Percentiles rank a stretch among this genome's conserved stretches.
phyloP scores from a whole-genome alignment of 805 yeast genomes.

The Schwanniomyces polymorphus region DNA sequence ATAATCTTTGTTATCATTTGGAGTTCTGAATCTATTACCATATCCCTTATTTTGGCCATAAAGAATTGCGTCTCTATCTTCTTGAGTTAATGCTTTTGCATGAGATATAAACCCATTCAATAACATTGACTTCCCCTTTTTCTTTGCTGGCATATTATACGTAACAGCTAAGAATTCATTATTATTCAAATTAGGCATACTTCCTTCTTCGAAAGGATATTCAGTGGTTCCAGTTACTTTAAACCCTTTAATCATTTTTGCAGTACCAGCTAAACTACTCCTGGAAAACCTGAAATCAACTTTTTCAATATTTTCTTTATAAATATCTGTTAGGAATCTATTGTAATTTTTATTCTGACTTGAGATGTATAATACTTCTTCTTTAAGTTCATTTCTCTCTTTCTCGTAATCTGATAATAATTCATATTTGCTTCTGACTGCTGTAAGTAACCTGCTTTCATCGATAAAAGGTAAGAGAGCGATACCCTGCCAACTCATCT shows the following conservation, averaged over 20 bases:
- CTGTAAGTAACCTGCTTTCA: conserved; percentile 66
- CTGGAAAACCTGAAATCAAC: conserved; percentile 47
- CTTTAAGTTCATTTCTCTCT: conserved; percentile 66
- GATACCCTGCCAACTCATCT: conserved; percentile 94
- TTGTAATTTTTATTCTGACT: conserved; percentile 54
- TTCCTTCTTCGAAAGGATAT: conserved; percentile 50
- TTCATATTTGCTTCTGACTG: conserved; percentile 65
- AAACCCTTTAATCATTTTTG: conserved; percentile 34
- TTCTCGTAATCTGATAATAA: conserved; percentile 65
- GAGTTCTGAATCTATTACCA: conserved; percentile 32
- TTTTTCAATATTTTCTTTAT: conserved; percentile 33
- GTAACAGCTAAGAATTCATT: conserved; percentile 41
- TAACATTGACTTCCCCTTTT: conserved; percentile 76
- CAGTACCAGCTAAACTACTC: conserved; percentile 62
- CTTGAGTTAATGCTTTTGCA: conserved; percentile 57
- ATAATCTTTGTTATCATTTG: conserved; percentile 32
- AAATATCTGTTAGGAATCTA: conserved; percentile 36
- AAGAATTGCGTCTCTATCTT: conserved; percentile 64
- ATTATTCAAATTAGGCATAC: conserved; percentile 45
- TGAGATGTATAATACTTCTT: conserved; percentile 70
- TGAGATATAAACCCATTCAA: conserved; percentile 76
- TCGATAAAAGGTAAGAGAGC: conserved; percentile 90
- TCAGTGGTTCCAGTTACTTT: conserved; percentile 29
- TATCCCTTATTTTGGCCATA: conserved; percentile 41
- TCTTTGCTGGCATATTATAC: conserved; percentile 62